Percentiles rank a stretch among this genome's conserved stretches.
Evolutionary conservation across 176 grass and related monocot genomes (phyloP).

Genomic region (Eragrostis nindensis): DNA sequence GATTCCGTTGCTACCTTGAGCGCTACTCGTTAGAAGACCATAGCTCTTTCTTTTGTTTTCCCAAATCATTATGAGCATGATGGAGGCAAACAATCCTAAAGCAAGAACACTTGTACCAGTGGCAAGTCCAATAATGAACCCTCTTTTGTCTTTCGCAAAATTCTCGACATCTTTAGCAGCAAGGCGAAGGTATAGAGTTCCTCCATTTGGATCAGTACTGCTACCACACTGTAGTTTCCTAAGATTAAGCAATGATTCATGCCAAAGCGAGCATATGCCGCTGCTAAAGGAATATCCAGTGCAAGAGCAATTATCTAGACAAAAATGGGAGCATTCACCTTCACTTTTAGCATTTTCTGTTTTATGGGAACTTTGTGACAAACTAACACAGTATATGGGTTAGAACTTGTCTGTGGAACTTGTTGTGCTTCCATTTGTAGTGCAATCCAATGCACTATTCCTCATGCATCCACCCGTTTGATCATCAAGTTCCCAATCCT

Average conservation of each 20-base stretch:
- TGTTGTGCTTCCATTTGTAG: neutral
- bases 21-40: neutral
- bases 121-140: neutral
- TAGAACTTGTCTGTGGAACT: too few species aligned
- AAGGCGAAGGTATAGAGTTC: constrained; percentile 16
- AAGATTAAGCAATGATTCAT: neutral
- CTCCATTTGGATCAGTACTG: neutral
- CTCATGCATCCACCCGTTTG: neutral
- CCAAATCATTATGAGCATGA: neutral
- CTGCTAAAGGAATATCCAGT: neutral
- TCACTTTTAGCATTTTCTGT: neutral
- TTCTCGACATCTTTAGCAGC: neutral
- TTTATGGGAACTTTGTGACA: neutral
- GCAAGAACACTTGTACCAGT: neutral
- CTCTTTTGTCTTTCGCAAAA: neutral
- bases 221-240: neutral
- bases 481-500: constrained; percentile 14
- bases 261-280: neutral
- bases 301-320: constrained; percentile 5
- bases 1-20: neutral
- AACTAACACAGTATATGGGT: neutral
- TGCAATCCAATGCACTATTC: constrained; percentile 6
- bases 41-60: neutral
- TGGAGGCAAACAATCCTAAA: neutral
- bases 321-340: neutral